Evolutionary conservation across 805 yeast genomes (phyloP), one percentile per base, ranked within the genome.

Genomic region (Ogataea degrootiae): DNA sequence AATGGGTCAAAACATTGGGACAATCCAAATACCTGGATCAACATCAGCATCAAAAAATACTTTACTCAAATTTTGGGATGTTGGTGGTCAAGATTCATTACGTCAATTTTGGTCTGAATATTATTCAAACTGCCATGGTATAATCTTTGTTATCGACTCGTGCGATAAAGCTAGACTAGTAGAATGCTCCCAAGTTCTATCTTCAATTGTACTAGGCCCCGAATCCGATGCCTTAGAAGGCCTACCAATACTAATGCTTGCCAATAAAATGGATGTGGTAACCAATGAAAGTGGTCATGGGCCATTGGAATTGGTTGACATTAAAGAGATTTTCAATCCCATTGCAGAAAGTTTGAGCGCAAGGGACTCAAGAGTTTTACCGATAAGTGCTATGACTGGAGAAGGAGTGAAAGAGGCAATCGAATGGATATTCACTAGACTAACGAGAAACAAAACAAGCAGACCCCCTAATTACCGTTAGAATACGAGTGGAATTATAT

Each of bases 81-180:
- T 92, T 37, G 98, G 98, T 11, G 99, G 99, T 12, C 99, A 92
- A 66, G 84, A 83, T 61, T 73, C 85, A n/a, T 71, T 92, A 41
- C 74, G 98, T 42, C 71, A 80, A 29, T 74, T 94, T 75, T 92
- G 99, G 99, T 75, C 84, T 6, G 81, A 87, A 51, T 94, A 92
- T 71, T 94, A 83, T 67, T 73, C 75, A 17, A 85, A 82, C 49
- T 87, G 96, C 46, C 97, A 92, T 66, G 98, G 94, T 0, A 87
- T 92, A 35, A 83, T 94, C 39, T 92, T 92, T 65, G 85, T 92
- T 17, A 92, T 94, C 12, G 99, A 92, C 63, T 87, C 96, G 8
- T 84, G 95, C 1, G 98, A 91, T 64, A 76, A 84, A 26, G 83
- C 78, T 34, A 74, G 97, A 48, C 77, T 92, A 44, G 83, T 86